Conservation (phyloP, 305 asterid species). For the Andrographis paniculata region DNA sequence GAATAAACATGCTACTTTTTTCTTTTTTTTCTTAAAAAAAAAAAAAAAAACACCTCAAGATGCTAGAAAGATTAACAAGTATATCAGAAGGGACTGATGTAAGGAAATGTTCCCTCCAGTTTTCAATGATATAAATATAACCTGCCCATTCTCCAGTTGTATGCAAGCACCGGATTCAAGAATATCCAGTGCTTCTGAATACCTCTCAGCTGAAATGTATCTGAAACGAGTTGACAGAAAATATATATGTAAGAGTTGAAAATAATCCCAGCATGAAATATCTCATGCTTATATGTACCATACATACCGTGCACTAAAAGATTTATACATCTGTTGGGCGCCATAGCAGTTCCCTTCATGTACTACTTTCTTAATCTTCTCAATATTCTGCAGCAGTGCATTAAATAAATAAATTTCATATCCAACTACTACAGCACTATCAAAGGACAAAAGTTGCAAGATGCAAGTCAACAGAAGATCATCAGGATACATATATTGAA, state of each 20-base stretch:
- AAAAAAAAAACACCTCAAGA: background rate
- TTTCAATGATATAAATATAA: slow-evolving; percentile 11
- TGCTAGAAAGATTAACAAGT: slow-evolving; percentile 8
- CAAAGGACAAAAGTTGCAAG: background rate
- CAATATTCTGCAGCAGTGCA: slow-evolving; percentile 48
- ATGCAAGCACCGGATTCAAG: slow-evolving; percentile 86
- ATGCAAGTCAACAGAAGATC: slow-evolving; percentile 2
- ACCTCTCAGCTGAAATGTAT: slow-evolving; percentile 55
- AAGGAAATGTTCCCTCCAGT: slow-evolving; percentile 3
- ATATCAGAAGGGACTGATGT: slow-evolving; percentile 7
- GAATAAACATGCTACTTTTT: background rate
- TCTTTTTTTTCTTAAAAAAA: no score
- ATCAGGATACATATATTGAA: background rate
- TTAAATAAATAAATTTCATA: background rate
- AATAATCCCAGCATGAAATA: background rate
- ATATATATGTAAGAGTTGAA: background rate
- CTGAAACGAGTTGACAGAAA: slow-evolving; percentile 28
- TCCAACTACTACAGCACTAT: slow-evolving; percentile 2
- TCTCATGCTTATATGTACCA: no score
- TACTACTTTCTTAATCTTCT: slow-evolving; percentile 60
- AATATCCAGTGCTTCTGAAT: slow-evolving; percentile 68
- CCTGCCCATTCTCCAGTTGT: slow-evolving; percentile 81
- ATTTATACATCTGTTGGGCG: slow-evolving; percentile 94
- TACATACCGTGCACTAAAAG: slow-evolving; percentile 67
- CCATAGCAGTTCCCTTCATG: slow-evolving; percentile 82